Evolutionary conservation across 805 yeast genomes (phyloP).

Genomic region (Candida silvicultrix): DNA sequence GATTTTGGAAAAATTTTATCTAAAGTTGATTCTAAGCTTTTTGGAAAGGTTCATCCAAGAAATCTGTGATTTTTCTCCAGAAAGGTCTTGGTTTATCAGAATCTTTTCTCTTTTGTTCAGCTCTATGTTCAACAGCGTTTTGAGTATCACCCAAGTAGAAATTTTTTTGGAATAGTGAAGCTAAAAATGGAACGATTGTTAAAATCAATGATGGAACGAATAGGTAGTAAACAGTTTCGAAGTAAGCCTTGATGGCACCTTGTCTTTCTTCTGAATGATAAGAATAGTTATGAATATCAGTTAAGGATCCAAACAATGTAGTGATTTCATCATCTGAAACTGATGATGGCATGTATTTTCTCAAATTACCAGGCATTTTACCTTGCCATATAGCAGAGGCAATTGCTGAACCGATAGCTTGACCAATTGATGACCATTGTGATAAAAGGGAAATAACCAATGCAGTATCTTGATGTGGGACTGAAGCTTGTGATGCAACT

Average conservation of each 20-base stretch:
- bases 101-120: background rate
- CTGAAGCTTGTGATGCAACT: slow-evolving; percentile 34
- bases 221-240: slow-evolving; percentile 22
- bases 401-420: slow-evolving; percentile 33
- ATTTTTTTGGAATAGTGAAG: slow-evolving; percentile 27
- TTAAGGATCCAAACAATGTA: slow-evolving; percentile 19
- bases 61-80: background rate
- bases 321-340: slow-evolving; percentile 4
- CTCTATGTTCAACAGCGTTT: slow-evolving; percentile 24
- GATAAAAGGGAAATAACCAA: slow-evolving; percentile 29
- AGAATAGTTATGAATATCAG: slow-evolving; percentile 20
- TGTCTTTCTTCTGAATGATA: slow-evolving; percentile 23
- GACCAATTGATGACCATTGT: slow-evolving; percentile 30
- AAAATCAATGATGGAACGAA: slow-evolving; percentile 26
- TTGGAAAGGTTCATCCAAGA: background rate
- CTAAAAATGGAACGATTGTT: slow-evolving; percentile 25
- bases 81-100: background rate
- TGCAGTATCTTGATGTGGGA: slow-evolving; percentile 37
- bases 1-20: too few relatives aligned
- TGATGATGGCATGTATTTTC: slow-evolving; percentile 21
- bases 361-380: slow-evolving; percentile 26
- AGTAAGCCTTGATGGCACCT: slow-evolving; percentile 29
- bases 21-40: background rate
- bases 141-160: slow-evolving; percentile 30
- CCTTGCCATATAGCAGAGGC: slow-evolving; percentile 32